Percentiles rank a stretch among this genome's conserved stretches.
Evolutionary conservation across 1,284 basidiomycete genomes (phyloP).

Genomic region (Kwoniella shivajii): DNA sequence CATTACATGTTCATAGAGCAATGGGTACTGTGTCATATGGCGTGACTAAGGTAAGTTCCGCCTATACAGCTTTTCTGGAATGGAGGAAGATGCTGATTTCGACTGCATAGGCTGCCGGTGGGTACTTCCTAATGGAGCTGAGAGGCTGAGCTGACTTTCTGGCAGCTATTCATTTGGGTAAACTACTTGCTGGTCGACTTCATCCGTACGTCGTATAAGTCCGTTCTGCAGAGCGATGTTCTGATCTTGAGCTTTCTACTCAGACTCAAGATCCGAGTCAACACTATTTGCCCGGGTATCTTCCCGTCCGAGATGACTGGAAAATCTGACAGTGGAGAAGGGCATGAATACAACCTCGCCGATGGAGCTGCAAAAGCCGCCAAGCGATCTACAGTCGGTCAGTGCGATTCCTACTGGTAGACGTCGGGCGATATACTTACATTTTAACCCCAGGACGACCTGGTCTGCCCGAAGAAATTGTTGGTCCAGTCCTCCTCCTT

Average conservation of each 20-base stretch:
- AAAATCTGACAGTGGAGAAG: slow-evolving; percentile 11
- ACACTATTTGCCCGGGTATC: slow-evolving; percentile 42
- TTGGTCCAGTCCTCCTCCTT: slow-evolving; percentile 48
- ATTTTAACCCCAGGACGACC: slow-evolving; percentile 37
- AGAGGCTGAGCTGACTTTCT: too few relatives aligned
- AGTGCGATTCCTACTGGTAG: neutral
- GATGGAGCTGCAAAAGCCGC: slow-evolving; percentile 28
- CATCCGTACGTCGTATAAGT: slow-evolving; percentile 39
- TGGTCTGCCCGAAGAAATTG: slow-evolving; percentile 49
- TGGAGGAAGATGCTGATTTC: neutral
- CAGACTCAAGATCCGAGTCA: slow-evolving; percentile 49
- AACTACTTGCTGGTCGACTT: slow-evolving; percentile 38
- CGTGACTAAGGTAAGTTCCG: slow-evolving; percentile 44
- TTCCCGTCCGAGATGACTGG: slow-evolving; percentile 50
- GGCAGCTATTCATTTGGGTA: slow-evolving; percentile 37
- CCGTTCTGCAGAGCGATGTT: neutral
- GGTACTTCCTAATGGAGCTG: too few relatives aligned
- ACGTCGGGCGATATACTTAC: neutral
- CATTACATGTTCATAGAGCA: slow-evolving; percentile 20
- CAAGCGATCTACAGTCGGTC: slow-evolving; percentile 40
- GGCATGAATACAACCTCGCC: slow-evolving; percentile 28
- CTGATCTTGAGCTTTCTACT: neutral
- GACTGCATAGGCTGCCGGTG: slow-evolving; percentile 21
- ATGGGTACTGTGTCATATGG: slow-evolving; percentile 47
- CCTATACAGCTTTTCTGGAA: neutral